Percentiles rank a stretch among this genome's conserved stretches.
Conservation (phyloP, 176 grass and related monocot genomes). For the Ananas comosus region DNA sequence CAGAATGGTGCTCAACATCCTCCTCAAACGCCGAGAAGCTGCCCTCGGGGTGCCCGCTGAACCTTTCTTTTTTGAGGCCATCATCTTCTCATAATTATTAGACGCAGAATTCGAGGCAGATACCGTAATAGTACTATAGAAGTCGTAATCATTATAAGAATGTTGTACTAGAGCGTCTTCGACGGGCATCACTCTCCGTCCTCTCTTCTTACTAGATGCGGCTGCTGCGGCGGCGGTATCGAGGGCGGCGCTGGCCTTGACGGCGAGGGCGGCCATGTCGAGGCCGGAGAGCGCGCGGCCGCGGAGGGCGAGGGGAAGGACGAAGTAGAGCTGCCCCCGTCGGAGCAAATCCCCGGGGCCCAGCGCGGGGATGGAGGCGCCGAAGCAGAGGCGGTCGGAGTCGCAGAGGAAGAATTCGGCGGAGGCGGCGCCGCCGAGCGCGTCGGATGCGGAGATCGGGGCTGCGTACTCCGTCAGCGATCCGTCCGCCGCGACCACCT, state of each 20-base stretch:
- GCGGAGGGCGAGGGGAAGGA: conserved; percentile 29
- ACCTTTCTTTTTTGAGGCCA: background rate
- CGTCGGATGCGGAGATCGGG: conserved; percentile 15
- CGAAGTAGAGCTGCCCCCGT: conserved; percentile 43
- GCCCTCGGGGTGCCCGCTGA: background rate
- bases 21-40: conserved; percentile 17
- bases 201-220: background rate
- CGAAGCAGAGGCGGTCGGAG: conserved; percentile 58
- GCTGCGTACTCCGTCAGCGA: conserved; percentile 39
- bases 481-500: conserved; percentile 37
- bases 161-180: background rate
- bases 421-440: background rate
- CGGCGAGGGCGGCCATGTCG: conserved; percentile 49
- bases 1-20: conserved; percentile 33
- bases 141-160: conserved; percentile 24
- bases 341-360: conserved; percentile 21
- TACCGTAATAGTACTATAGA: conserved; percentile 3
- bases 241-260: conserved; percentile 40
- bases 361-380: conserved; percentile 19
- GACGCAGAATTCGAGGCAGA: background rate
- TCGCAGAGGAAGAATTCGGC: conserved; percentile 37
- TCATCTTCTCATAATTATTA: background rate
- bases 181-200: conserved; percentile 22
- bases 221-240: background rate
- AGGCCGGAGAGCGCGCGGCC: conserved; percentile 17